Evolutionary conservation across 192 early-diverging fungal species (phyloP).

Genomic region (Borealophlyctis nickersoniae): DNA sequence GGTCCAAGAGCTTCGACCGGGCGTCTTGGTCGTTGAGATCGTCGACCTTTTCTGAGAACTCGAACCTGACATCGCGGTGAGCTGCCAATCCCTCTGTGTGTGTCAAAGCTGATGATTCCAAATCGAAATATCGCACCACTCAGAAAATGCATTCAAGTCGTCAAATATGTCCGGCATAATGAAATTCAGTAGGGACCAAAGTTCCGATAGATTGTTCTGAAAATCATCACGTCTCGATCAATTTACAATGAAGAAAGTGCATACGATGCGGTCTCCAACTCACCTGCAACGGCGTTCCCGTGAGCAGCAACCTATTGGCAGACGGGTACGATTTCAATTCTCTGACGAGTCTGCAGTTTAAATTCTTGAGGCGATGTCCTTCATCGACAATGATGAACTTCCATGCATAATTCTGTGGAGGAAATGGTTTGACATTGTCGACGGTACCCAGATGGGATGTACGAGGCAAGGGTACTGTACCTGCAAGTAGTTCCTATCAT

Average conservation of each 20-base stretch:
- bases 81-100: background rate
- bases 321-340: constrained; percentile 82
- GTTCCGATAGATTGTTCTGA: constrained; percentile 86
- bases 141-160: constrained; percentile 42
- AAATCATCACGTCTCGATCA: constrained; percentile 7
- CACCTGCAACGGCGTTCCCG: constrained; percentile 87
- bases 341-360: constrained; percentile 82
- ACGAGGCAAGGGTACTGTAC: too few relatives aligned
- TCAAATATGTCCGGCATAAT: constrained; percentile 94
- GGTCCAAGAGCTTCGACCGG: constrained; percentile 58
- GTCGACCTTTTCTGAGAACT: constrained; percentile 55
- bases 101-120: background rate
- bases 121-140: background rate
- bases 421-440: constrained; percentile 1
- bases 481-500: constrained; percentile 73
- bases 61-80: constrained; percentile 54
- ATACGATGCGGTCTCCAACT: background rate
- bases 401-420: constrained; percentile 59
- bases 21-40: constrained; percentile 52
- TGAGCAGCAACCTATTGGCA: constrained; percentile 84
- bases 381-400: constrained; percentile 94
- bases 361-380: constrained; percentile 96
- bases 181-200: constrained; percentile 96
- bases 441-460: too few relatives aligned
- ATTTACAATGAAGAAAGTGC: background rate